Evolutionary conservation across 2,329 filamentous ascomycete species (phyloP).

Genomic region (Cladosporium halotolerans): DNA sequence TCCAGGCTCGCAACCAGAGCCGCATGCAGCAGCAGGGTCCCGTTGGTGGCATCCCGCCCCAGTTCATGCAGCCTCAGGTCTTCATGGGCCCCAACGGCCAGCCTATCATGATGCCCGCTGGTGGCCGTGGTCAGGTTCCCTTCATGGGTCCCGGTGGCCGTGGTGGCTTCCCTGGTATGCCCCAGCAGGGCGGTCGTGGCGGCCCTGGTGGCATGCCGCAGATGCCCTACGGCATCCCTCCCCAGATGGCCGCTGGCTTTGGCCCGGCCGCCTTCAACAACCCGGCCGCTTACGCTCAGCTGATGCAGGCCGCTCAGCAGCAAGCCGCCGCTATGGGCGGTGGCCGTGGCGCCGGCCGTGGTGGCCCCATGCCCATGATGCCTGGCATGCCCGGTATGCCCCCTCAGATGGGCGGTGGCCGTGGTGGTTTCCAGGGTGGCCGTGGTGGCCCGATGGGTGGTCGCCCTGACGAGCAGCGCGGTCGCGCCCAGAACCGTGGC

Average conservation of each 20-base stretch:
- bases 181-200: slow-evolving; percentile 79
- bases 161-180: slow-evolving; percentile 77
- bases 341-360: slow-evolving; percentile 45
- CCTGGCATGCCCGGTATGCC: slow-evolving; percentile 41
- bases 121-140: slow-evolving; percentile 51
- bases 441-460: slow-evolving; percentile 49
- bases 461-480: slow-evolving; percentile 32
- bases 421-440: slow-evolving; percentile 45
- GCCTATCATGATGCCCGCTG: slow-evolving; percentile 53
- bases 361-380: slow-evolving; percentile 60
- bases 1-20: slow-evolving; percentile 97
- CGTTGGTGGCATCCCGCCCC: slow-evolving; percentile 69
- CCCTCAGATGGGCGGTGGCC: slow-evolving; percentile 53
- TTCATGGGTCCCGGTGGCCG: slow-evolving; percentile 65
- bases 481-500: slow-evolving; percentile 32
- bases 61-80: slow-evolving; percentile 75
- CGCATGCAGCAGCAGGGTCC: slow-evolving; percentile 95
- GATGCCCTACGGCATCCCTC: slow-evolving; percentile 75
- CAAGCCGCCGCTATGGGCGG: slow-evolving; percentile 57
- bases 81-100: slow-evolving; percentile 80
- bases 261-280: slow-evolving; percentile 69
- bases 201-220: slow-evolving; percentile 70
- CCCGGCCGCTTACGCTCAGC: slow-evolving; percentile 56
- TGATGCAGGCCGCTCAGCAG: slow-evolving; percentile 69
- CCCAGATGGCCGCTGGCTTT: slow-evolving; percentile 60